Evolutionary conservation across 495 filamentous ascomycete genomes (phyloP).

Genomic region (Poronia punctata): DNA sequence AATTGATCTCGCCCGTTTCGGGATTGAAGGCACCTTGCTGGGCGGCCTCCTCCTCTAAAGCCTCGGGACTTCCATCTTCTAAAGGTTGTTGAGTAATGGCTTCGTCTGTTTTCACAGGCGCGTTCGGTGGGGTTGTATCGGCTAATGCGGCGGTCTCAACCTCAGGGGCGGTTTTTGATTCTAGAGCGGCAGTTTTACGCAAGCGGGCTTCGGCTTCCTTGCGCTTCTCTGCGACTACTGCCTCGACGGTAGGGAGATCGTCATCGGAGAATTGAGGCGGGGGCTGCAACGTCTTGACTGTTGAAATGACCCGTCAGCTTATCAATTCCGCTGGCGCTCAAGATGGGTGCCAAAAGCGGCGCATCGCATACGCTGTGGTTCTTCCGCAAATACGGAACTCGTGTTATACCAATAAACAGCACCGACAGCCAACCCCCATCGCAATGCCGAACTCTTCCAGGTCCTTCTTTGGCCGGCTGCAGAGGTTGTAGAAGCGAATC

Average conservation of each 20-base stretch:
- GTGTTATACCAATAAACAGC: slow-evolving; percentile 94
- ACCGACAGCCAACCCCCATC: slow-evolving; percentile 70
- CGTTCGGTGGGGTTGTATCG: slow-evolving; percentile 14
- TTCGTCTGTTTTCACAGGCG: slow-evolving; percentile 15
- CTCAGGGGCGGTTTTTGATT: slow-evolving; percentile 14
- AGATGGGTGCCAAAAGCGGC: background rate
- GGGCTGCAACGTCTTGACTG: slow-evolving; percentile 28
- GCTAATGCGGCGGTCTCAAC: slow-evolving; percentile 14
- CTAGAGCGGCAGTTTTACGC: slow-evolving; percentile 8
- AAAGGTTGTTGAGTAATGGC: slow-evolving; percentile 15
- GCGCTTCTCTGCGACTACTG: slow-evolving; percentile 45
- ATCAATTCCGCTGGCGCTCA: background rate
- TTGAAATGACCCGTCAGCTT: slow-evolving; percentile 4
- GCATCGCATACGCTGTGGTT: slow-evolving; percentile 58
- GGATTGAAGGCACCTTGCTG: slow-evolving; percentile 92
- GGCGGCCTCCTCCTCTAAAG: slow-evolving; percentile 70
- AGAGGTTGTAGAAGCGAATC: slow-evolving; percentile 67
- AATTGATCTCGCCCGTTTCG: slow-evolving; percentile 99
- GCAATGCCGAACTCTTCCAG: slow-evolving; percentile 69
- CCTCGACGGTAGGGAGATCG: slow-evolving; percentile 43
- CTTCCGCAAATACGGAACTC: slow-evolving; percentile 75
- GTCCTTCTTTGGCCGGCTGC: slow-evolving; percentile 55
- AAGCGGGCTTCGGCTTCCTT: slow-evolving; percentile 27
- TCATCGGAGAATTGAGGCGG: slow-evolving; percentile 37
- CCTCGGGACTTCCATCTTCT: slow-evolving; percentile 35